A percentile compares a stretch with the other conserved stretches of the same genome.
Conservation (phyloP, 1,139 yeast genomes). For the Diutina catenulata region DNA sequence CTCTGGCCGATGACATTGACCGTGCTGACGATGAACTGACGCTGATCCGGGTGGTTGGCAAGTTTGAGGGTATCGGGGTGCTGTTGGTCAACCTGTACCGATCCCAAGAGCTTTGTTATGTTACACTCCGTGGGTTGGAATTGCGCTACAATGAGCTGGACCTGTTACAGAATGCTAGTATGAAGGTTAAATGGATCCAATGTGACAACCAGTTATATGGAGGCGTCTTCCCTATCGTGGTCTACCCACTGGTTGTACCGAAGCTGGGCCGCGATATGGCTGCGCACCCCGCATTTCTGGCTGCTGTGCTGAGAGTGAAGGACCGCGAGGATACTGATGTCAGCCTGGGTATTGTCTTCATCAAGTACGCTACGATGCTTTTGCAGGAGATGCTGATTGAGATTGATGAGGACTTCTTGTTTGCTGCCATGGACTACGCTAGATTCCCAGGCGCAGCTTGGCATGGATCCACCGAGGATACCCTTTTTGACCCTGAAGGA, state of each 20-base stretch:
- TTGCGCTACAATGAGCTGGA: constrained; percentile 76
- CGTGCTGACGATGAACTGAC: constrained; percentile 45
- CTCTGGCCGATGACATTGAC: neutral
- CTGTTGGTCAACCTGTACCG: constrained; percentile 60
- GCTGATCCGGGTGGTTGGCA: constrained; percentile 45
- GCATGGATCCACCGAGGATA: constrained; percentile 38
- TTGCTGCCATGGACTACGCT: constrained; percentile 70
- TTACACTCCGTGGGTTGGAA: constrained; percentile 73
- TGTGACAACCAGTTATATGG: constrained; percentile 87
- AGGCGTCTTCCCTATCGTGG: constrained; percentile 73
- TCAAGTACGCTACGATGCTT: constrained; percentile 82
- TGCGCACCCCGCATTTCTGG: constrained; percentile 83
- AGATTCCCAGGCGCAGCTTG: constrained; percentile 64
- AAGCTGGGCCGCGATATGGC: constrained; percentile 76
- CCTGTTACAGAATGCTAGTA: constrained; percentile 64
- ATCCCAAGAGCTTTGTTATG: constrained; percentile 68
- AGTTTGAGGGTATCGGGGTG: constrained; percentile 81
- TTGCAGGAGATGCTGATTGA: constrained; percentile 88
- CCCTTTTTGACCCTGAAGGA: constrained; percentile 50
- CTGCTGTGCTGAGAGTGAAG: constrained; percentile 70
- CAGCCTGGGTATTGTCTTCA: constrained; percentile 57
- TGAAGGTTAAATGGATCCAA: constrained; percentile 89
- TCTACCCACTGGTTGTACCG: constrained; percentile 90
- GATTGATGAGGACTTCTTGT: constrained; percentile 85
- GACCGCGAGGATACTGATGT: constrained; percentile 54